Conservation (phyloP, 2,329 filamentous ascomycete species). For the Venturiaceae sp. region DNA sequence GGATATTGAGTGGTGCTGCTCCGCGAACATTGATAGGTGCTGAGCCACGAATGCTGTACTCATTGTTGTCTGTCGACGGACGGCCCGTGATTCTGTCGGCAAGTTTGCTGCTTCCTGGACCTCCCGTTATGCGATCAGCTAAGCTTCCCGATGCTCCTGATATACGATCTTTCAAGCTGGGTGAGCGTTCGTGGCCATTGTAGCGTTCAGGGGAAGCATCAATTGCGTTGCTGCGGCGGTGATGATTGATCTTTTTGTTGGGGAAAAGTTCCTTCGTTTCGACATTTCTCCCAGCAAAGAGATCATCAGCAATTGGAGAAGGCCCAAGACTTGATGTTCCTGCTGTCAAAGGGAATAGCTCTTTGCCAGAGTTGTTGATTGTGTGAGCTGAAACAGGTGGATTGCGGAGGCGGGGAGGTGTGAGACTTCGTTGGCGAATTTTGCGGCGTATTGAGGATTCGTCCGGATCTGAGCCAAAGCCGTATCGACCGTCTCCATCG, state of each 20-base stretch:
- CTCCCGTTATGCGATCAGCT: conserved; percentile 3
- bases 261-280: conserved; percentile 25
- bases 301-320: conserved; percentile 10
- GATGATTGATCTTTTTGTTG: conserved; percentile 25
- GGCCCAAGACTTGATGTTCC: not conserved
- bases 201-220: conserved; percentile 16
- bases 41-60: conserved; percentile 17
- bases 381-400: conserved; percentile 11
- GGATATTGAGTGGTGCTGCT: conserved; percentile 10
- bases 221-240: conserved; percentile 33
- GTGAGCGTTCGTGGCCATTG: conserved; percentile 14
- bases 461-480: conserved; percentile 34
- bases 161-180: conserved; percentile 5
- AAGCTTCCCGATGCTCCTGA: not conserved
- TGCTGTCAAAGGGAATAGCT: conserved; percentile 19
- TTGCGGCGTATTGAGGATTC: conserved; percentile 31
- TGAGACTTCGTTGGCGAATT: conserved; percentile 32
- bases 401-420: conserved; percentile 19
- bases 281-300: conserved; percentile 8
- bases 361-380: conserved; percentile 17
- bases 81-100: conserved; percentile 11
- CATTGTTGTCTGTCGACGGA: not conserved
- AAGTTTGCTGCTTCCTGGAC: conserved; percentile 1
- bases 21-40: conserved; percentile 11
- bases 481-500: conserved; percentile 37